These are phyloP conservation scores for Syncephalis fuscata DNA, from an alignment of 371 early-diverging fungal species.

Conservation along the genomic window DNA sequence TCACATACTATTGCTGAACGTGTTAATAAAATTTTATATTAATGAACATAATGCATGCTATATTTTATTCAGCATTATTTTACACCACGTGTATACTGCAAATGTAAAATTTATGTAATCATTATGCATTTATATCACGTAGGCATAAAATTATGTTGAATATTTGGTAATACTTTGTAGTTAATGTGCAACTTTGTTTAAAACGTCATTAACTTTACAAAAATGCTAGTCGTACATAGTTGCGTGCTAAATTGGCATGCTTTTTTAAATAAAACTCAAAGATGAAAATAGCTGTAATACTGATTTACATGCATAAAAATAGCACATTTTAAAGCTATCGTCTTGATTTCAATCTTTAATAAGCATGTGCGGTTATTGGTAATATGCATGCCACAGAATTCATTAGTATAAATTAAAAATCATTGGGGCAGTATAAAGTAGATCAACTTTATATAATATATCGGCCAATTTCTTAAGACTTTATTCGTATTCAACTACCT, in stretches of 20 bases:
- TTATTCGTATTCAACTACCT: conserved; percentile 43
- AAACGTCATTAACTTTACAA: conserved; percentile 77
- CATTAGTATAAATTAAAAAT: conserved; percentile 85
- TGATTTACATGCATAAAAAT: conserved; percentile 80
- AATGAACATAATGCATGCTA: no score
- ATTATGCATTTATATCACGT: no score
- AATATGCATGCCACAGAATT: conserved; percentile 50
- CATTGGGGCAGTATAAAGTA: conserved; percentile 78
- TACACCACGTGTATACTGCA: no score
- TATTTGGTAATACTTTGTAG: conserved; percentile 42
- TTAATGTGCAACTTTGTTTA: conserved; percentile 56
- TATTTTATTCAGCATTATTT: no score
- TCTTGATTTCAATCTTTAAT: conserved; percentile 32
- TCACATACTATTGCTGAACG: no score
- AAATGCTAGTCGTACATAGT: conserved; percentile 84
- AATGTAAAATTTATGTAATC: no score
- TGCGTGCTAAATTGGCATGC: conserved; percentile 47
- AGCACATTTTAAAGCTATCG: conserved; percentile 65
- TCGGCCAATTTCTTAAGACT: conserved; percentile 57
- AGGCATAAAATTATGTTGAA: no score
- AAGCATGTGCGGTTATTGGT: conserved; percentile 45
- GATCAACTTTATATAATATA: conserved; percentile 44
- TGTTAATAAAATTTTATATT: no score
- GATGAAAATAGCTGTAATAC: conserved; percentile 86
- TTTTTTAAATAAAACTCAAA: conserved; percentile 72